Conservation (phyloP, 2,329 filamentous ascomycete genomes). For the Massarina eburnea region DNA sequence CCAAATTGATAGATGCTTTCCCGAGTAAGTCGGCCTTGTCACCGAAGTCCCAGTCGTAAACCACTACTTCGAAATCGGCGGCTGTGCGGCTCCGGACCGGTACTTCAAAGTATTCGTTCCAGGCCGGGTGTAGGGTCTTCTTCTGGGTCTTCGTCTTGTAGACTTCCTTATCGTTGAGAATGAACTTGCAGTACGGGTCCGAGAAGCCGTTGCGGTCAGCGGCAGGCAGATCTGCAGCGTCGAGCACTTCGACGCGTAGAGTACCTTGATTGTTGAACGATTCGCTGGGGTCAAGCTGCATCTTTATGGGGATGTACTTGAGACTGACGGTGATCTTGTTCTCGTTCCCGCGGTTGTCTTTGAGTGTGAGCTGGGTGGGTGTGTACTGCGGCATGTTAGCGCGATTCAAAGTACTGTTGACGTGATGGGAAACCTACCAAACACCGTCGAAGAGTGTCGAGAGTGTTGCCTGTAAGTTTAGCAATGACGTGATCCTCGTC, state of each 20-base stretch:
- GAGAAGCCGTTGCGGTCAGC: conserved; percentile 96
- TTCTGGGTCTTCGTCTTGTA: conserved; percentile 96
- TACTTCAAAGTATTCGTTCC: conserved; percentile 96
- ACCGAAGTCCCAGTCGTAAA: conserved; percentile 96
- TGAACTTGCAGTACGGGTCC: conserved; percentile 95
- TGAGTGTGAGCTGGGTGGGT: conserved; percentile 78
- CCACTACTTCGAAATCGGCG: conserved; percentile 77
- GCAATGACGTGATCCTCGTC: conserved; percentile 75
- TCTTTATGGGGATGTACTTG: conserved; percentile 92
- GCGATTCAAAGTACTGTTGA: conserved; percentile 6
- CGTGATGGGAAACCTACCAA: conserved; percentile 59
- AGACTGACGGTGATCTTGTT: conserved; percentile 87
- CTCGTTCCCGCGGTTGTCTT: conserved; percentile 72
- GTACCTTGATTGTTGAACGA: conserved; percentile 99
- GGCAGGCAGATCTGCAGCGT: conserved; percentile 83
- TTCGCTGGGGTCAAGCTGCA: conserved; percentile 90
- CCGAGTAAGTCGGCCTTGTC: conserved; percentile 94
- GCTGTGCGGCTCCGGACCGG: conserved; percentile 80
- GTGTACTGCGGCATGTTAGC: conserved; percentile 67
- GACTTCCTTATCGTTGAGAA: conserved; percentile 82
- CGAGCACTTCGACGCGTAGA: conserved; percentile 88
- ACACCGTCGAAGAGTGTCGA: conserved; percentile 85
- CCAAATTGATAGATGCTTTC: conserved; percentile 71
- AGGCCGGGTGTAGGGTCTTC: conserved; percentile 91
- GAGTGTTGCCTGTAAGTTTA: conserved; percentile 79